Evolutionary conservation across 2,329 filamentous ascomycete genomes (phyloP), one percentile per base, ranked within the genome.

Genomic region (Hysterium pulicare): DNA sequence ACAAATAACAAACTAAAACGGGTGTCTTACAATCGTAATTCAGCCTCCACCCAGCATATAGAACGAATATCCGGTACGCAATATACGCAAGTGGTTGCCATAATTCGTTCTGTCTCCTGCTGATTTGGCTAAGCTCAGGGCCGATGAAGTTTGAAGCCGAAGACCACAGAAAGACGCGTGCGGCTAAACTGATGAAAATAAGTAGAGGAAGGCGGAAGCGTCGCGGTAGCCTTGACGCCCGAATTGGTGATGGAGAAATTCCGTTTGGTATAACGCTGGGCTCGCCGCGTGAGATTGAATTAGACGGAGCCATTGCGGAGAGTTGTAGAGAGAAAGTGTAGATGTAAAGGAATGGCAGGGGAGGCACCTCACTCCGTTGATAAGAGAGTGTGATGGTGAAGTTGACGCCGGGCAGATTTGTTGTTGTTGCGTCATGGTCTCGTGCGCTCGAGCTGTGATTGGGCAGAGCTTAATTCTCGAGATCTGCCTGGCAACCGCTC

Each of bases 21-120:
- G 3, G 24, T 10, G 22, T 53, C 71, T 81, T 76, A 68, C 85
- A 82, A 65, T 94, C 88, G 61, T 86, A 87, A 49, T 82, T 76
- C 33, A 82, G 73, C 54, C 78, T 79, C 88, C 89, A 95, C 35
- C 80, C 84, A 35, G 90, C 59, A 19, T 74, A 80, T 40, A 95
- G 73, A 62, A 90, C 83, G 35, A 82, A 64, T 28, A 71, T 62
- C 79, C 87, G 76, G 72, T 73, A 78, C 9, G 54, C 74, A 39
- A 83, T 58, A 47, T 81, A 59, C 13, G 68, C 71, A 5, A 66
- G 75, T 30, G 50, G 50, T 61, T 87, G 81, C 59, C 70, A 68
- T 73, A 79, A 81, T 40, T 77, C 76, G 38, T 84, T 79, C 46
- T 81, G 67, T 43, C 75, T 76, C 56, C 82, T 80, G 62, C 81